Evolutionary conservation across 768 basidiomycete genomes (phyloP), one percentile per base, ranked within the genome.

Genomic region (Cubamyces sp.): DNA sequence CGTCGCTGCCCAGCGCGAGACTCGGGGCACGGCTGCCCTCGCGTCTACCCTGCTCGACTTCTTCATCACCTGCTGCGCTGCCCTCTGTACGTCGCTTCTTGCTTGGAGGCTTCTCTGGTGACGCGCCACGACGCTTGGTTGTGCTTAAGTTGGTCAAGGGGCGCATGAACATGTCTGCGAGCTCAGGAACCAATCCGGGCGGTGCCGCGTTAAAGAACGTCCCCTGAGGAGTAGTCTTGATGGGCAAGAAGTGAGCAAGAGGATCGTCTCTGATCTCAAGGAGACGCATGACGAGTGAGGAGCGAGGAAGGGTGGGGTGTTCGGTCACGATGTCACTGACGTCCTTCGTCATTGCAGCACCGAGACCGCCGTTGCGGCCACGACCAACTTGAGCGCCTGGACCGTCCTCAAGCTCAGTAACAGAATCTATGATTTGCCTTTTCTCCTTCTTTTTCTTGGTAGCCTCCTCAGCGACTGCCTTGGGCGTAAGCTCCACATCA

Each of bases 361-460:
- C 84, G 23, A 87, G 73, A 23, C 78, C 80, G 54, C 76, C 79
- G 28, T 76, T 76, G 28, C 82, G 80, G n/a, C 86, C 82, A 48
- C 88, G 83, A 43, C 85, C 82, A 53, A 79, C 73, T 62, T 80
- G 78, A 6, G 78, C 77, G 25, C 84, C 82, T 25, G 82, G 83
- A 3, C 86, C 86, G 60, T 86, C 86, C 45, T 83, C 81, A 46
- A 95, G 83, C 74, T 98, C 95, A 7, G 91, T 95, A 46, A 93
- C 84, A n/a, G 85, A 82, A 73, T 98, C 96, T 57, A 96, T 90
- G 47, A 95, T 92, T 66, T 92, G 89, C 74, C 90, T 96, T 81
- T 88, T 92, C 70, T 90, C 87, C 83, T 68, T 83, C 78, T 77
- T 83, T 78, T 69, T 73, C 62, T 69, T 77, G n/a, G 70, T 73